Evolutionary conservation across 176 grass and related monocot species (phyloP).

Genomic region (Rhynchospora tenuis): DNA sequence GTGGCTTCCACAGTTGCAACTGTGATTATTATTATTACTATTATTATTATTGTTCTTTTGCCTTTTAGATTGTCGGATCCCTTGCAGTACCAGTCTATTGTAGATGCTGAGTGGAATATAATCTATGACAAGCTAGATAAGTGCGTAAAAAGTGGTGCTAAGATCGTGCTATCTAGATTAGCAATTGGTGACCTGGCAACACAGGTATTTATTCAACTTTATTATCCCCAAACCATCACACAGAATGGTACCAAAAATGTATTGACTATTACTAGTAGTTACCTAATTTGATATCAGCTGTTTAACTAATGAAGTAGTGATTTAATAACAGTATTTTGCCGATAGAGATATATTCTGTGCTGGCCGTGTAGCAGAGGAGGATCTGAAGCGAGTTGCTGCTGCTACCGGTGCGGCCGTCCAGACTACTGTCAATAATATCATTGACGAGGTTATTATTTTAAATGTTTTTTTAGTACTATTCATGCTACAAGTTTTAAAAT

Average conservation of each 20-base stretch:
- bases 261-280: not conserved
- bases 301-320: not conserved
- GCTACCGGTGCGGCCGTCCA: slow-evolving; percentile 87
- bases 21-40: not conserved
- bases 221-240: not conserved
- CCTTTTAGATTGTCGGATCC: slow-evolving; percentile 75
- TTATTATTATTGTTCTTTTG: not conserved
- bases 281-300: not conserved
- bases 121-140: slow-evolving; percentile 99
- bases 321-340: slow-evolving; percentile 65
- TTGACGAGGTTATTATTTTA: slow-evolving; percentile 48
- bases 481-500: not conserved
- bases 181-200: slow-evolving; percentile 96
- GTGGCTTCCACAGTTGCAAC: not conserved
- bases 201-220: slow-evolving; percentile 42
- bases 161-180: slow-evolving; percentile 79
- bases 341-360: slow-evolving; percentile 97
- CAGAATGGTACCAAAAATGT: not conserved
- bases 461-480: not conserved
- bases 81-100: slow-evolving; percentile 94
- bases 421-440: slow-evolving; percentile 85
- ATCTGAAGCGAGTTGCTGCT: slow-evolving; percentile 79
- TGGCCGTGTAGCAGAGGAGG: slow-evolving; percentile 81
- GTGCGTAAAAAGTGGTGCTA: slow-evolving; percentile 86
- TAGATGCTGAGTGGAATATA: slow-evolving; percentile 99